These are phyloP conservation scores for Physcomitrium patens DNA, from an alignment of 225 moss, liverwort and hornwort species.

Conservation along the genomic window DNA sequence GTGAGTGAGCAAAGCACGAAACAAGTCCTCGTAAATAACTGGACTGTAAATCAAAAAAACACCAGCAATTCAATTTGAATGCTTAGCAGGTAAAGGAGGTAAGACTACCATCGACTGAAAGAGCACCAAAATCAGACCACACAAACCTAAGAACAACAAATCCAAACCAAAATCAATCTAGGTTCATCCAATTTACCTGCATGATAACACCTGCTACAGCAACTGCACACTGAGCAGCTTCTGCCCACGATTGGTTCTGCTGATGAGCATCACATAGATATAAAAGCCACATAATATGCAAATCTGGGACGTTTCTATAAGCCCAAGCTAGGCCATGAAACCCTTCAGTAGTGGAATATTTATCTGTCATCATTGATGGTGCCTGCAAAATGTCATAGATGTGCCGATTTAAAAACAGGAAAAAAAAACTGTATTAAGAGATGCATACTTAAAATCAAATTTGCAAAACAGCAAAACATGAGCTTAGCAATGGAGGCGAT, in stretches of 20 bases:
- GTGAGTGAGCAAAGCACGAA: background rate
- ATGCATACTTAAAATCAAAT: background rate
- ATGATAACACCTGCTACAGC: constrained; percentile 90
- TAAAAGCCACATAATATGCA: constrained; percentile 92
- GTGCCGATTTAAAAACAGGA: background rate
- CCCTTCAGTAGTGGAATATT: constrained; percentile 79
- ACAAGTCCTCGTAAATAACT: background rate
- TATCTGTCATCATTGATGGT: constrained; percentile 71
- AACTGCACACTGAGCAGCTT: constrained; percentile 86
- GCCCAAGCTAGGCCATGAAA: constrained; percentile 88
- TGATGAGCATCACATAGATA: constrained; percentile 88
- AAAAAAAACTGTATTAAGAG: constrained; percentile 2
- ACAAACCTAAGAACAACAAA: background rate
- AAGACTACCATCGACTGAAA: background rate
- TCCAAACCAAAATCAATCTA: background rate
- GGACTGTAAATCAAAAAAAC: background rate
- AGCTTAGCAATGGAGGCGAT: background rate
- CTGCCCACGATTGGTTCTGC: constrained; percentile 92
- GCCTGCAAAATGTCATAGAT: constrained; percentile 44
- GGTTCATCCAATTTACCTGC: constrained; percentile 53
- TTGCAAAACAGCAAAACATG: background rate
- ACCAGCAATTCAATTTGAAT: background rate
- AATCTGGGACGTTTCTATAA: constrained; percentile 83
- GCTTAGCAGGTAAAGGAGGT: background rate
- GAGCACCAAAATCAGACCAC: constrained; percentile 6